Evolutionary conservation across 176 grass and related monocot genomes (phyloP).

Genomic region (Eleusine coracana): DNA sequence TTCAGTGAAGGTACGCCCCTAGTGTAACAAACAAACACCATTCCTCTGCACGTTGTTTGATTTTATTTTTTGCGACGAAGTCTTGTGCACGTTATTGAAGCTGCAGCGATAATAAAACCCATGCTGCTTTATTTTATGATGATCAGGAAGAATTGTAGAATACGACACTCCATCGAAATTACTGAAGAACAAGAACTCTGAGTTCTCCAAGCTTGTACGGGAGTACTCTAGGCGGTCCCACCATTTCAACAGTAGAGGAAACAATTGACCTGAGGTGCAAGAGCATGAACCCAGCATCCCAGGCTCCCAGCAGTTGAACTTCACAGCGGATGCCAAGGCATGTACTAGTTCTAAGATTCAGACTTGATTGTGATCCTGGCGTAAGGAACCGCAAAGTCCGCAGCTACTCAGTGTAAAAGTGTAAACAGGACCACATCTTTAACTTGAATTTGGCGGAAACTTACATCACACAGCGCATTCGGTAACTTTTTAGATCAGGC

Average conservation of each 20-base stretch:
- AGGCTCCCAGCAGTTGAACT: neutral
- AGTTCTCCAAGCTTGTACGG: slow-evolving; percentile 87
- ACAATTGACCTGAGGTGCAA: neutral
- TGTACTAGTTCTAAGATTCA: neutral
- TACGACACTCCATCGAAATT: slow-evolving; percentile 75
- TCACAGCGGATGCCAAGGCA: neutral
- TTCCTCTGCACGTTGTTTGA: neutral
- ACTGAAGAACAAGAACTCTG: slow-evolving; percentile 74
- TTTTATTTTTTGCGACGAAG: too few species aligned
- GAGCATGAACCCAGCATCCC: neutral
- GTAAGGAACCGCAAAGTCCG: neutral
- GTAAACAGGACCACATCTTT: neutral
- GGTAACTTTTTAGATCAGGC: neutral
- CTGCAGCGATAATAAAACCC: slow-evolving; percentile 9
- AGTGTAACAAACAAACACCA: neutral
- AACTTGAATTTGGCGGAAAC: neutral
- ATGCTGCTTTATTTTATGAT: slow-evolving; percentile 19
- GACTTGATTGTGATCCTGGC: slow-evolving; percentile 20
- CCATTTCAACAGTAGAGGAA: slow-evolving; percentile 28
- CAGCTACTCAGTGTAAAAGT: neutral
- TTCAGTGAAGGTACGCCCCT: slow-evolving; percentile 70
- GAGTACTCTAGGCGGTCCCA: slow-evolving; percentile 77
- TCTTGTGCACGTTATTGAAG: slow-evolving; percentile 1
- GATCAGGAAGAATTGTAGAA: slow-evolving; percentile 78
- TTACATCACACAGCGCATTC: neutral